phyloP scores from a whole-genome alignment of 2,329 filamentous ascomycete genomes.

The Aspergillus sp. region DNA sequence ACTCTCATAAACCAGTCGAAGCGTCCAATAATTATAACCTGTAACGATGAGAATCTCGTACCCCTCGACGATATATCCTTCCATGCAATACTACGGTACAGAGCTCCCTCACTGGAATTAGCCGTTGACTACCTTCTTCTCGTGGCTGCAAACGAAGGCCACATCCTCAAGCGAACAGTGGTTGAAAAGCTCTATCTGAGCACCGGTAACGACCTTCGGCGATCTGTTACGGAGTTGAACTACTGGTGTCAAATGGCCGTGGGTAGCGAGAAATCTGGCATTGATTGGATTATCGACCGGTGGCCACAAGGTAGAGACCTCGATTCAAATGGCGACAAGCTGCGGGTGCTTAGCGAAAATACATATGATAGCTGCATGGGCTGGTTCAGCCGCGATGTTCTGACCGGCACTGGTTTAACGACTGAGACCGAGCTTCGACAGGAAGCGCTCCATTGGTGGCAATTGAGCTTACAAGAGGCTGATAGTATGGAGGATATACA shows the following conservation, averaged over 20 bases:
- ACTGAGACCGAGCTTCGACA: constrained; percentile 63
- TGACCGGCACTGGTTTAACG: constrained; percentile 41
- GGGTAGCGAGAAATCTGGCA: constrained; percentile 80
- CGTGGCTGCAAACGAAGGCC: constrained; percentile 84
- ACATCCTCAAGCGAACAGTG: constrained; percentile 68
- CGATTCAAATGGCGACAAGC: constrained; percentile 64
- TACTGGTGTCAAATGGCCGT: constrained; percentile 98
- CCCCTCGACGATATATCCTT: constrained; percentile 73
- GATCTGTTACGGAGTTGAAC: constrained; percentile 78
- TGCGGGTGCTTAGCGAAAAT: constrained; percentile 77
- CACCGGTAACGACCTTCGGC: constrained; percentile 72
- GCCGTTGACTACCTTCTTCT: constrained; percentile 79
- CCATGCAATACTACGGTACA: constrained; percentile 80
- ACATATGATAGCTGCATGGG: constrained; percentile 81
- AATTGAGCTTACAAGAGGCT: constrained; percentile 62
- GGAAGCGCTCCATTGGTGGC: constrained; percentile 68
- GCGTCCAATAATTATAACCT: constrained; percentile 91
- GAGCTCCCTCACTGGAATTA: constrained; percentile 62
- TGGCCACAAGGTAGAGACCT: constrained; percentile 72
- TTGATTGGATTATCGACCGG: constrained; percentile 83
- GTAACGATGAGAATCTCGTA: constrained; percentile 84
- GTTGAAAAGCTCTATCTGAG: constrained; percentile 69
- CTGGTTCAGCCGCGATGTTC: constrained; percentile 64
- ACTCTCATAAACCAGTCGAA: constrained; percentile 80
- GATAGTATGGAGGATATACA: constrained; percentile 40